phyloP scores from a whole-genome alignment of 2,329 filamentous ascomycete genomes.

The Colletotrichum navitas region DNA sequence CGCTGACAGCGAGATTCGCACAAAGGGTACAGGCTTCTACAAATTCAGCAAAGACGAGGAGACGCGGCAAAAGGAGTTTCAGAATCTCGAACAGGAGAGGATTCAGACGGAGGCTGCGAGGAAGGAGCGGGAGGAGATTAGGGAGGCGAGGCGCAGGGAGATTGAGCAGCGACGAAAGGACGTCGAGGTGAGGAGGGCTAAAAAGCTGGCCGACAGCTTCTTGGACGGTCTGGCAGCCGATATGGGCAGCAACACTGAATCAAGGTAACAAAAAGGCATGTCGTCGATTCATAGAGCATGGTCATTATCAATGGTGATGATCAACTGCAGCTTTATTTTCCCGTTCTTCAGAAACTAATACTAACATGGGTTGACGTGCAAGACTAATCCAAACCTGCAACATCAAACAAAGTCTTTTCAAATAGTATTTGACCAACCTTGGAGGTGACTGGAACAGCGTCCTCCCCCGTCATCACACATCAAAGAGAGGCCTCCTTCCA shows the following conservation, averaged over 20 bases:
- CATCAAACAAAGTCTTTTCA: conserved; percentile 5
- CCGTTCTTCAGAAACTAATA: conserved; percentile 5
- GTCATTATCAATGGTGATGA: not conserved
- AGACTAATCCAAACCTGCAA: conserved; percentile 21
- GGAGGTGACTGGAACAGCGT: not conserved
- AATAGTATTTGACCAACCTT: conserved; percentile 6
- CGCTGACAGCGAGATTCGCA: conserved; percentile 83
- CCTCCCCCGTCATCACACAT: not conserved
- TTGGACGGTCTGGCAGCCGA: conserved; percentile 66
- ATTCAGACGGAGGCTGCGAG: conserved; percentile 76
- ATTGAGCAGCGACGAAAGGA: conserved; percentile 74
- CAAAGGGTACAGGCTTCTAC: conserved; percentile 92
- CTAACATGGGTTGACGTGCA: conserved; percentile 16
- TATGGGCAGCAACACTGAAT: conserved; percentile 1
- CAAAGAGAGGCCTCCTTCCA: not conserved
- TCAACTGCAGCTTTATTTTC: not conserved
- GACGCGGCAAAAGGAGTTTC: conserved; percentile 78
- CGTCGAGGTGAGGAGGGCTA: conserved; percentile 71
- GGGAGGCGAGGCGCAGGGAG: conserved; percentile 69
- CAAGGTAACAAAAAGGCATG: not conserved
- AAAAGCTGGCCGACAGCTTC: conserved; percentile 80
- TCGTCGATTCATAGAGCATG: not conserved
- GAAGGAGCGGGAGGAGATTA: conserved; percentile 66
- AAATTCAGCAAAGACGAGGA: conserved; percentile 85
- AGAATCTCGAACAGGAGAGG: conserved; percentile 75